phyloP scores from a whole-genome alignment of 768 basidiomycete species.

The Serendipita sp. region DNA sequence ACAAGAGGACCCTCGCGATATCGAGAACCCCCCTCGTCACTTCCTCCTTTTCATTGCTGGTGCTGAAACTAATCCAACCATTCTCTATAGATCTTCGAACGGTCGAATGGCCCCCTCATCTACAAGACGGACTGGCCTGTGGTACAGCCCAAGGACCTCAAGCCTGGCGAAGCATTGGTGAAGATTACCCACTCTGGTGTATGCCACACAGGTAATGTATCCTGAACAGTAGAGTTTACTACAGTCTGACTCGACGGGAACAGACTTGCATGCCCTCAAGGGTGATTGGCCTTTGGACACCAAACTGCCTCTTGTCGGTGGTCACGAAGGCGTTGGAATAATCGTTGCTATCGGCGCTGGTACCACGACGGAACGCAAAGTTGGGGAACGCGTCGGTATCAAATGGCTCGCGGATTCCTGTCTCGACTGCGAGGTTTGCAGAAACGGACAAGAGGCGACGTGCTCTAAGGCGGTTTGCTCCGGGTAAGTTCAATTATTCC shows the following conservation, averaged over 20 bases:
- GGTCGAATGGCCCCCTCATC: neutral
- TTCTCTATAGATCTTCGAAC: neutral
- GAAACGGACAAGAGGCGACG: constrained; percentile 58
- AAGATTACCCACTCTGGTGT: constrained; percentile 65
- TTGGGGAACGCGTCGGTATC: constrained; percentile 71
- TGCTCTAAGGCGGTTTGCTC: constrained; percentile 43
- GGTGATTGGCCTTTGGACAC: constrained; percentile 71
- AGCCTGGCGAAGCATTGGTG: constrained; percentile 39
- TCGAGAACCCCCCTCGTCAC: too few species aligned
- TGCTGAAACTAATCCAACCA: too few species aligned
- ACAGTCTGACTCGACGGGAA: neutral
- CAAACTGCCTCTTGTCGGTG: constrained; percentile 53
- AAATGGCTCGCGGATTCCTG: constrained; percentile 43
- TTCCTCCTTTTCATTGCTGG: too few species aligned
- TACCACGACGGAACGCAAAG: constrained; percentile 45
- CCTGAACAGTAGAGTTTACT: constrained; percentile 15
- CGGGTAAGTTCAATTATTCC: constrained; percentile 29
- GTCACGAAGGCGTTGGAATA: constrained; percentile 72
- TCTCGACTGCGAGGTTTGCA: constrained; percentile 58
- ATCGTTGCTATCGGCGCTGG: constrained; percentile 64
- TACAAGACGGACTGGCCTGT: constrained; percentile 1
- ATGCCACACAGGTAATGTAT: constrained; percentile 41
- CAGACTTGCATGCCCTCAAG: constrained; percentile 53
- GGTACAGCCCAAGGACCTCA: neutral
- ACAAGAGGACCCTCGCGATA: too few species aligned